Base-by-base conservation (phyloP, 371 early-diverging fungal species). In the Mucor circinelloides region DNA sequence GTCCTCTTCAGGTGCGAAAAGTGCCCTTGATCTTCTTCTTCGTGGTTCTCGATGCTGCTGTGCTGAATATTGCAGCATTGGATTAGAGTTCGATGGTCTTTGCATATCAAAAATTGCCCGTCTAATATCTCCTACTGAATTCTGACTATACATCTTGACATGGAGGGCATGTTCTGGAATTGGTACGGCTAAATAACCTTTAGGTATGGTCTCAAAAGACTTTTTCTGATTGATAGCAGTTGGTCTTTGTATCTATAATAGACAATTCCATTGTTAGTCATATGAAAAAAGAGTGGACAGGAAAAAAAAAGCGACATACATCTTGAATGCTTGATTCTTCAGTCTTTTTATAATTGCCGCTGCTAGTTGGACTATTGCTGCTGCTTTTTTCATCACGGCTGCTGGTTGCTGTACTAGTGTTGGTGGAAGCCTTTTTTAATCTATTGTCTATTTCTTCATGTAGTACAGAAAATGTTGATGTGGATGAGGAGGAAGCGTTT, bases 101-200 rank as follows among this genome's bases (percentile, higher is more conserved):
- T 70, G 71, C 59, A 61, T 62, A 60, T 72, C 68, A 40, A 67
- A 67, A 13, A 72, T 72, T 9, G 72, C 72, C 13, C 68, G 52
- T 62, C 69, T 19, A 10, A 69, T 72, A 50, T 72, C 69, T 25
- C 69, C 73, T 23, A 67, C 59, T 27, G 69, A 63, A 23, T 74
- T 71, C 36, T 81, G 78, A 27, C 71, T 73, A 54, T 81, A 73
- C 64, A 81, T 75, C 44, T 75, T 76, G 28, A 78, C 72, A 23
- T 74, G 66, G 28, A 70, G 77, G 1, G 66, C 66, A 50, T 78
- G 76, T n/a, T 76, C 68, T 15, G 75, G 75, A 25, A 80, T 69
- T 0, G 74, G 74, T 25, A 80, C 76, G 6, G 72, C 69, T 6
- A 77, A 57, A 54, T 68, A 74, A 10, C 77, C 75, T 60, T 80